Evolutionary conservation across 139 green algal species (phyloP).

Genomic region (Astrephomene gubernaculifera): DNA sequence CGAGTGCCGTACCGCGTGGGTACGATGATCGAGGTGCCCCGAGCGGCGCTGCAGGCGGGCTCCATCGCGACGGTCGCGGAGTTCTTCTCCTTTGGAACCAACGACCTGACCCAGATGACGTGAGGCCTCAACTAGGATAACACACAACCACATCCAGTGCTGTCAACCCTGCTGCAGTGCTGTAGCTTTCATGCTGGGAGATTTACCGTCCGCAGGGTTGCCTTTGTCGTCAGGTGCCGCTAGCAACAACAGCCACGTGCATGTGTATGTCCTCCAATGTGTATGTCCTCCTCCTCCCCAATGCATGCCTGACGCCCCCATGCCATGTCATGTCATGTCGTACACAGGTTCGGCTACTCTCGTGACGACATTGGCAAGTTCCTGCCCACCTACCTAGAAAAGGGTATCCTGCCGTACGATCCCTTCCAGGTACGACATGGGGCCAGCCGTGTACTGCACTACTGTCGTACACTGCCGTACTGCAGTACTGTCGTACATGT

Average conservation of each 20-base stretch:
- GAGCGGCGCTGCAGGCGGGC: constrained; percentile 82
- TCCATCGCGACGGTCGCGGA: constrained; percentile 84
- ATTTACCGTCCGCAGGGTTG: no score
- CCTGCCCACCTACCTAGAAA: constrained; percentile 66
- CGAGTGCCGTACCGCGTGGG: constrained; percentile 62
- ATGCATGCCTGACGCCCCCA: no score
- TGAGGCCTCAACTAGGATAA: neutral
- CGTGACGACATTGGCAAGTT: constrained; percentile 92
- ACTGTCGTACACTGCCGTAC: neutral
- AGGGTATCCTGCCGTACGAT: constrained; percentile 56
- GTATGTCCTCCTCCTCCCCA: neutral
- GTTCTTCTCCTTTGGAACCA: constrained; percentile 96
- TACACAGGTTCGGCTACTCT: constrained; percentile 80
- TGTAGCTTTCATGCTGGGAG: no score
- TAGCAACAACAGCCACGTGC: no score
- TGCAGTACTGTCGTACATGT: neutral
- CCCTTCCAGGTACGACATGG: constrained; percentile 52
- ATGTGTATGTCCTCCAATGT: no score
- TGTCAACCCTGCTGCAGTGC: no score
- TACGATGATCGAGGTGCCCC: constrained; percentile 96
- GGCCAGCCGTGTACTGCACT: neutral
- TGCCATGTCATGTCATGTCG: neutral
- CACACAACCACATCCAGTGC: neutral
- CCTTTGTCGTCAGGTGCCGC: no score
- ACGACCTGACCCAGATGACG: constrained; percentile 93